A percentile compares a stretch with the other conserved stretches of the same genome.
Conservation (phyloP, 345 rosid genomes). For the Ceriops decandra region DNA sequence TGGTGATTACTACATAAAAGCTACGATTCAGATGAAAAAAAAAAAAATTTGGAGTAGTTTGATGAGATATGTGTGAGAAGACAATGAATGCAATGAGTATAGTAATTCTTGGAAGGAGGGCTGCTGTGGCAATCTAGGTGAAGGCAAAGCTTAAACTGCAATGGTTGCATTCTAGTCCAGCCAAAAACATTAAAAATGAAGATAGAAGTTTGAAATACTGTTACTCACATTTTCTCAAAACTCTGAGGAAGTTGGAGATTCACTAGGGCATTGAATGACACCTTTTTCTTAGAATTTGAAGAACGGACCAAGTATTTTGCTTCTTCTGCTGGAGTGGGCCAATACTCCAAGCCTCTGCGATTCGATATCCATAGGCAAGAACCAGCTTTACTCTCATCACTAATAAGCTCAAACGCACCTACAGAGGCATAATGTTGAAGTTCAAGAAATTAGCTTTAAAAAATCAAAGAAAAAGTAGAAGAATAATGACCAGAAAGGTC, state of each 20-base stretch:
- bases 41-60: neutral
- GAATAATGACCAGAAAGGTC: neutral
- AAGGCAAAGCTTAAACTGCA: constrained; percentile 9
- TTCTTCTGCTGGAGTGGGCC: constrained; percentile 75
- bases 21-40: too few species aligned
- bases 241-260: constrained; percentile 60
- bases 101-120: neutral
- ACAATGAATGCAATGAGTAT: neutral
- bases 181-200: neutral
- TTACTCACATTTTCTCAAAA: constrained; percentile 81
- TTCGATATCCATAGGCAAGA: constrained; percentile 88
- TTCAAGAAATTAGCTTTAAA: constrained; percentile 4
- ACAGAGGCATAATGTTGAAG: constrained; percentile 1
- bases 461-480: neutral
- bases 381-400: constrained; percentile 74
- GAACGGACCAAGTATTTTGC: constrained; percentile 56
- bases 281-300: constrained; percentile 37
- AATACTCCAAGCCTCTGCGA: constrained; percentile 86
- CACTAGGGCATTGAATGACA: constrained; percentile 34
- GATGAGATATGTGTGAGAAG: neutral
- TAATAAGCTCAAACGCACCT: constrained; percentile 94
- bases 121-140: neutral
- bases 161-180: neutral
- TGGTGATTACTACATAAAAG: too few species aligned
- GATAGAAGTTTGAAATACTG: neutral